Base-by-base conservation (phyloP, 2,329 filamentous ascomycete genomes). In the Xylaria multiplex region DNA sequence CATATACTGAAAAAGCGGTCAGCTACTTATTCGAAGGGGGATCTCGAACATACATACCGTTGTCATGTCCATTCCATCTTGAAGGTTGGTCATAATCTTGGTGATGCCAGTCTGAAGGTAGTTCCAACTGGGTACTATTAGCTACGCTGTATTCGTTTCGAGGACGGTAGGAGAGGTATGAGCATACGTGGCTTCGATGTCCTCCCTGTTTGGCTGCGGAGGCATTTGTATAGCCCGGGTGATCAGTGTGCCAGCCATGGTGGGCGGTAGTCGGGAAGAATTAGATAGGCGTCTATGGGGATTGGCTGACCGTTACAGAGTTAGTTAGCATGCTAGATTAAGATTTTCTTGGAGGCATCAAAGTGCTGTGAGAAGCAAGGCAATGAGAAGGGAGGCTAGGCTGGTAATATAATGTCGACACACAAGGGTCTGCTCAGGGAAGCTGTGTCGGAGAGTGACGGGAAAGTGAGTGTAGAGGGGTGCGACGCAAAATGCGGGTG, bases 1-100 rank as follows among this genome's bases (percentile, higher is more conserved):
- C 95, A 98, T 97, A 81, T 98, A 98, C 85, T 91, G 77, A 30
- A 67, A 54, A 64, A 62, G 16, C 30, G 48, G 61, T 70, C 62
- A 70, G 69, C 49, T 59, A 48, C 49, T n/a, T 55, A 42, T 64
- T 27, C 42, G 7, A 32, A 49, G 14, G 53, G 49, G 37, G 13
- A 59, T 43, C n/a, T 19, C 40, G 53, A 43, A 4, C 56, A 77
- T 32, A 55, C 87, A 76, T 83, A 92, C 90, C 73, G 93, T 95
- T 74, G 91, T 88, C 90, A 98, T 93, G 76, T 97, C 94, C 81
- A 99, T 92, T 67, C 96, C 96, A 71, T 93, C 91, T 75, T 95
- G 92, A 32, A 98, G 85, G 76, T 96, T 92, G 73, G 89, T 88
- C 95, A 99, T 98, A 76, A 99, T 96, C 78, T 91, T 92, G 71